A percentile compares a stretch with the other conserved stretches of the same genome.
Conservation (phyloP, 208 protist genomes). For the Wallacemonas sp. region DNA sequence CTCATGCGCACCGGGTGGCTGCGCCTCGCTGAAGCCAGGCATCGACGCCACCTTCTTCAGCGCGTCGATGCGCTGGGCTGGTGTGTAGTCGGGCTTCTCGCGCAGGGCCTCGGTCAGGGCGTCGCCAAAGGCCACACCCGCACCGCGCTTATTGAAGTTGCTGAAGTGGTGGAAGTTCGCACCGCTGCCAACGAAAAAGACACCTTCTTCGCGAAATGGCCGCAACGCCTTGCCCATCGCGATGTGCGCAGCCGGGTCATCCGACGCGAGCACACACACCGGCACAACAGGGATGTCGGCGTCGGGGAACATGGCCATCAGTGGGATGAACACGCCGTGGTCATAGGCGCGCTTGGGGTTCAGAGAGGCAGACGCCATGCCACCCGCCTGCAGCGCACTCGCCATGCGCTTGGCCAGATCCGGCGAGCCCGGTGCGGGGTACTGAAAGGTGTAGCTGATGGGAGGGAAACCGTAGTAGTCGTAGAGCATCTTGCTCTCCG, state of each 20-base stretch:
- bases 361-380: slow-evolving; percentile 22
- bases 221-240: slow-evolving; percentile 69
- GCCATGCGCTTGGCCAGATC: slow-evolving; percentile 37
- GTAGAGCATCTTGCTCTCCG: slow-evolving; percentile 56
- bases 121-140: slow-evolving; percentile 56
- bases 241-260: slow-evolving; percentile 70
- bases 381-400: slow-evolving; percentile 25
- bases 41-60: slow-evolving; percentile 34
- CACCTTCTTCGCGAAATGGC: slow-evolving; percentile 60
- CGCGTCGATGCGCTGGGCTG: slow-evolving; percentile 30
- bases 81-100: slow-evolving; percentile 16
- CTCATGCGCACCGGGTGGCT: slow-evolving; percentile 55
- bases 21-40: slow-evolving; percentile 67
- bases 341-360: slow-evolving; percentile 64
- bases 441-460: slow-evolving; percentile 73
- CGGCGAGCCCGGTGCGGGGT: slow-evolving; percentile 52
- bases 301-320: slow-evolving; percentile 78
- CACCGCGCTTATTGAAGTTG: slow-evolving; percentile 25
- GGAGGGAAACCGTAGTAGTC: slow-evolving; percentile 90
- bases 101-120: slow-evolving; percentile 40
- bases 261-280: slow-evolving; percentile 59
- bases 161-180: slow-evolving; percentile 78
- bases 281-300: slow-evolving; percentile 88
- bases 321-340: slow-evolving; percentile 86
- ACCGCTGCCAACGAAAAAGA: slow-evolving; percentile 86